Evolutionary conservation across 176 grass and related monocot genomes (phyloP).

Genomic region (Rhynchospora tenuis): DNA sequence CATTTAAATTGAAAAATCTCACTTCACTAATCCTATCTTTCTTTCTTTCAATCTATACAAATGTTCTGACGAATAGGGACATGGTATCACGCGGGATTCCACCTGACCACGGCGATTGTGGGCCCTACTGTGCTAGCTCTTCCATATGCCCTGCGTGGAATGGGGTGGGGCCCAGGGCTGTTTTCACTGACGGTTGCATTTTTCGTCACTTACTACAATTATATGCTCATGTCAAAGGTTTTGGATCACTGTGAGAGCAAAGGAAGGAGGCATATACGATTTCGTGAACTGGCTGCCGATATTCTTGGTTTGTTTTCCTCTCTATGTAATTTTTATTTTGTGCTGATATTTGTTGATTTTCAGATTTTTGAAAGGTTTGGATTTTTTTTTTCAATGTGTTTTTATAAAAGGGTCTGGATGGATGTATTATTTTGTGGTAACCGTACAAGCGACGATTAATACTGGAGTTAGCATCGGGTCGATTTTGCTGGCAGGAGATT

Average conservation of each 20-base stretch:
- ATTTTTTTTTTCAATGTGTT: background rate
- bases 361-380: background rate
- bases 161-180: conserved; percentile 72
- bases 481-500: conserved; percentile 79
- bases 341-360: background rate
- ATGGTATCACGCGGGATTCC: conserved; percentile 98
- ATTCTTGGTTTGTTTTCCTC: conserved; percentile 44
- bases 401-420: conserved; percentile 50
- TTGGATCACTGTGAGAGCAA: conserved; percentile 87
- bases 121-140: conserved; percentile 91
- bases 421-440: conserved; percentile 90
- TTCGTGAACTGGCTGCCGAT: conserved; percentile 92
- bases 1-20: background rate
- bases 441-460: conserved; percentile 70
- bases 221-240: conserved; percentile 82
- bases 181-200: conserved; percentile 40
- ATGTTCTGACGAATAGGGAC: conserved; percentile 40
- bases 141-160: conserved; percentile 76
- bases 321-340: no score
- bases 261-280: conserved; percentile 80
- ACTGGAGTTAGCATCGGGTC: conserved; percentile 75
- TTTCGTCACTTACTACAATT: conserved; percentile 83
- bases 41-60: background rate
- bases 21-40: background rate
- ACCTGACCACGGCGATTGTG: conserved; percentile 95